Evolutionary conservation across 108 stramenopile species (phyloP).

Genomic region (Nitzschia sp.): DNA sequence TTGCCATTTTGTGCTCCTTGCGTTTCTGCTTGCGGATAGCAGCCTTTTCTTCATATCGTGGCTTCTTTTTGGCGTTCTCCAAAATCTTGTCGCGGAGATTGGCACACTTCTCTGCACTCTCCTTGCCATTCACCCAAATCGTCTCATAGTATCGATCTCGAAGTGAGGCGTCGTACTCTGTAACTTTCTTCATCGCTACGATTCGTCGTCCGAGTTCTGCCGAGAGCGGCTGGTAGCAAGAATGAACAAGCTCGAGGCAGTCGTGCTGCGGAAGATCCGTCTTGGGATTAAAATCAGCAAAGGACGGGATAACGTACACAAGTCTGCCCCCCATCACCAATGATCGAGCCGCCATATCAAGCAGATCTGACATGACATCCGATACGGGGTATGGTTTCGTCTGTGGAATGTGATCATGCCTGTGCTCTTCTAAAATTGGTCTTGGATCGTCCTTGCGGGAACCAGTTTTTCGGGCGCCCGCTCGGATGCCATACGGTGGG

Average conservation of each 20-base stretch:
- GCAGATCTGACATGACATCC: conserved; percentile 91
- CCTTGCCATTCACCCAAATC: conserved; percentile 77
- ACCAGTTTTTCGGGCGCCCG: conserved; percentile 90
- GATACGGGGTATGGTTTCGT: conserved; percentile 86
- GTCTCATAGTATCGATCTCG: conserved; percentile 50
- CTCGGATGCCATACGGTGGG: conserved; percentile 92
- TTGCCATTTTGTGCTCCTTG: conserved; percentile 61
- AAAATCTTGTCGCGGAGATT: conserved; percentile 79
- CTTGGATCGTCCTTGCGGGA: conserved; percentile 50
- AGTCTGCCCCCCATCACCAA: conserved; percentile 76
- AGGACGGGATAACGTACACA: conserved; percentile 89
- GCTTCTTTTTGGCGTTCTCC: conserved; percentile 77
- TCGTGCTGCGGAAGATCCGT: conserved; percentile 80
- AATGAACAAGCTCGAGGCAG: conserved; percentile 73
- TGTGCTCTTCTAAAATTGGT: conserved; percentile 74
- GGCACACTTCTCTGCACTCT: conserved; percentile 81
- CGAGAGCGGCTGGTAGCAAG: conserved; percentile 85
- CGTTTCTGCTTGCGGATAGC: conserved; percentile 70
- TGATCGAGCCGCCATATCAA: conserved; percentile 84
- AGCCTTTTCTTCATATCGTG: conserved; percentile 77
- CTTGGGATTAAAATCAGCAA: conserved; percentile 71
- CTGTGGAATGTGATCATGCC: conserved; percentile 92
- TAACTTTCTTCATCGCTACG: conserved; percentile 78
- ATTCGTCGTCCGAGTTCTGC: conserved; percentile 79
- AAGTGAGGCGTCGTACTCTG: conserved; percentile 60